Percentiles rank a stretch among this genome's conserved stretches.
These are phyloP conservation scores for Phytophthora brassicae DNA, from an alignment of 352 stramenopile genomes.

Conservation along the genomic window DNA sequence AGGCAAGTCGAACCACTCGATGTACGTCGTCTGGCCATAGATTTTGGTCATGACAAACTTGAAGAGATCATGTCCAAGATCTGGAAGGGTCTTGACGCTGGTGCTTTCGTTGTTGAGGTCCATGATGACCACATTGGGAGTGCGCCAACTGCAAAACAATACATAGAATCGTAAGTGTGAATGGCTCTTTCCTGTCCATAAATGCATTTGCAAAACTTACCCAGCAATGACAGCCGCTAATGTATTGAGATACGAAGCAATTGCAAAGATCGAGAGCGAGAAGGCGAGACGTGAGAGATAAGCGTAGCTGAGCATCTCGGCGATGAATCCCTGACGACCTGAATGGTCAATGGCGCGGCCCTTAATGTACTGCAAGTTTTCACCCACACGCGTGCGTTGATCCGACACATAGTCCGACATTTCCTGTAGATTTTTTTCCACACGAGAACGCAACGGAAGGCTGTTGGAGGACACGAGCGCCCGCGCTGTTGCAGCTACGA, in stretches of 20 bases:
- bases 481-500: slow-evolving; percentile 52
- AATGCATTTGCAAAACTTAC: too few species aligned
- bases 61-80: slow-evolving; percentile 86
- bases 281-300: slow-evolving; percentile 85
- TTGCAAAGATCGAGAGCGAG: slow-evolving; percentile 68
- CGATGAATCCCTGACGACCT: slow-evolving; percentile 78
- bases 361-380: slow-evolving; percentile 77
- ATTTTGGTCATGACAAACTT: slow-evolving; percentile 86
- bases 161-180: neutral
- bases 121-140: slow-evolving; percentile 82
- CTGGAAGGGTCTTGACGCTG: slow-evolving; percentile 74
- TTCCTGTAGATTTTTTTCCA: slow-evolving; percentile 79
- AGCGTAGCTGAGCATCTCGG: slow-evolving; percentile 86
- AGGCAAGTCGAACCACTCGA: slow-evolving; percentile 85
- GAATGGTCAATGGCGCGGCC: slow-evolving; percentile 73
- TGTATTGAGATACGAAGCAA: slow-evolving; percentile 84
- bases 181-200: too few species aligned
- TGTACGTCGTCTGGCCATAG: slow-evolving; percentile 80
- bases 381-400: slow-evolving; percentile 61
- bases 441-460: slow-evolving; percentile 48
- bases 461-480: slow-evolving; percentile 43
- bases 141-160: slow-evolving; percentile 60
- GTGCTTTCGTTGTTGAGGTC: slow-evolving; percentile 59
- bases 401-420: slow-evolving; percentile 76
- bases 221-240: slow-evolving; percentile 78